A percentile compares a stretch with the other conserved stretches of the same genome.
These are phyloP conservation scores for Elongisporangium prolatum DNA, from an alignment of 352 stramenopile species.

Conservation along the genomic window DNA sequence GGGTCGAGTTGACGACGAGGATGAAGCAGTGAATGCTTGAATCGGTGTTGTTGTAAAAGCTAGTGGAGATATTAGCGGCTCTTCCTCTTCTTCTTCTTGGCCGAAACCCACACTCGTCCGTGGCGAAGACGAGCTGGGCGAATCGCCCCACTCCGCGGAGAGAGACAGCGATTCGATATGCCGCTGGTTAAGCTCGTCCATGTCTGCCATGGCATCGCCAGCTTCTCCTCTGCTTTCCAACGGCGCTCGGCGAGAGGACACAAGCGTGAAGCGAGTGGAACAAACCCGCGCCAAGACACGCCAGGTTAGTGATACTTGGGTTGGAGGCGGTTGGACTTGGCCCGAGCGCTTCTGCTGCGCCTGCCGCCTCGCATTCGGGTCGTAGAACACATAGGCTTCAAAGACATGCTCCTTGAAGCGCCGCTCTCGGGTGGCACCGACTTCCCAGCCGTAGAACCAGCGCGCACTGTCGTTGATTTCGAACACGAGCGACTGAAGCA, in stretches of 20 bases:
- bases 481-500: constrained; percentile 20
- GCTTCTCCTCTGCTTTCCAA: neutral
- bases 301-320: neutral
- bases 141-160: too few species aligned
- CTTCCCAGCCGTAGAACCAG: constrained; percentile 78
- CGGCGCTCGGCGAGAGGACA: constrained; percentile 2
- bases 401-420: constrained; percentile 62
- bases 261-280: constrained; percentile 2
- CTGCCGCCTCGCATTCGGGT: neutral
- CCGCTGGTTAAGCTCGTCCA: neutral
- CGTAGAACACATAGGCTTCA: constrained; percentile 45
- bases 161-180: neutral
- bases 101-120: too few species aligned
- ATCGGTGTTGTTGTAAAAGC: too few species aligned
- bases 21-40: too few species aligned
- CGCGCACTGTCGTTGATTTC: constrained; percentile 47
- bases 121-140: too few species aligned
- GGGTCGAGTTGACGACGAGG: too few species aligned
- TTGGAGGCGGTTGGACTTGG: too few species aligned
- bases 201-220: neutral
- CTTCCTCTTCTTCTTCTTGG: too few species aligned
- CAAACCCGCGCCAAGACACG: neutral
- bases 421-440: constrained; percentile 51
- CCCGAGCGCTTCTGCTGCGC: neutral
- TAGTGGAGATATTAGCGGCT: too few species aligned